Percentiles rank a stretch among this genome's conserved stretches.
These are phyloP conservation scores for Geosmithia flava DNA, from an alignment of 2,329 filamentous ascomycete genomes.

Conservation along the genomic window DNA sequence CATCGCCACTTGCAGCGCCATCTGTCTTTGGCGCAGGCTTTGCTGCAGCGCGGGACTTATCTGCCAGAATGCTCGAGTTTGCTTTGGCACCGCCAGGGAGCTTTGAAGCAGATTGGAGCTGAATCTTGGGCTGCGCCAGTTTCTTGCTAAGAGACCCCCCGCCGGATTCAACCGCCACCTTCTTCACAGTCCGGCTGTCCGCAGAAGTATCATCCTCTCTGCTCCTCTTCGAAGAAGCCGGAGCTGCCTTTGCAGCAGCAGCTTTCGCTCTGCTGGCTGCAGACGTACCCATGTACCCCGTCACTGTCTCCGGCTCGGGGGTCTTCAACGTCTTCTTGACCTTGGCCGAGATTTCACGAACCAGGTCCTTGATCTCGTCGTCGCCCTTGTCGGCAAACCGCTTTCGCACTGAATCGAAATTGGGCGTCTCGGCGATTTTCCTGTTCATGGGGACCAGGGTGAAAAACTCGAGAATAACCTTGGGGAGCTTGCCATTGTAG, in stretches of 20 bases:
- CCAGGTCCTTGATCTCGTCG: slow-evolving; percentile 47
- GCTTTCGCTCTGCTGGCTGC: slow-evolving; percentile 23
- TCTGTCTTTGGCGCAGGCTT: slow-evolving; percentile 29
- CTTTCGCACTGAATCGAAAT: slow-evolving; percentile 52
- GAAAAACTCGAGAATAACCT: slow-evolving; percentile 46
- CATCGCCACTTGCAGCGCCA: slow-evolving; percentile 9
- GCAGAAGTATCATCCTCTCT: slow-evolving; percentile 22
- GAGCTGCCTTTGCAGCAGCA: slow-evolving; percentile 14
- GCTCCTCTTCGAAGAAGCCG: slow-evolving; percentile 19
- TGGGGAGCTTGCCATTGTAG: slow-evolving; percentile 39
- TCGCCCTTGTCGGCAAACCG: slow-evolving; percentile 54
- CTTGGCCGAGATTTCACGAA: slow-evolving; percentile 42
- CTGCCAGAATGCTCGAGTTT: slow-evolving; percentile 28
- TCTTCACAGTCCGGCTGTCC: slow-evolving; percentile 26
- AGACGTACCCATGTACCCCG: slow-evolving; percentile 25
- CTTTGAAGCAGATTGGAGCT: slow-evolving; percentile 15
- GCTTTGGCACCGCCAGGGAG: slow-evolving; percentile 16
- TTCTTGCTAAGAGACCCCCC: slow-evolving; percentile 25
- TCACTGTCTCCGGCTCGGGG: slow-evolving; percentile 18
- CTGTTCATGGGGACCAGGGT: slow-evolving; percentile 49
- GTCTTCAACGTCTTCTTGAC: slow-evolving; percentile 25
- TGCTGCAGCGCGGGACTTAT: slow-evolving; percentile 29
- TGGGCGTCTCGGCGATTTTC: slow-evolving; percentile 49
- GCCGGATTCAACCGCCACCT: slow-evolving; percentile 26
- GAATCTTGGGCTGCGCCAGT: slow-evolving; percentile 21